Percentiles rank a stretch among this genome's conserved stretches.
Conservation (phyloP, 2,329 filamentous ascomycete genomes). For the Phialophora verrucosa region DNA sequence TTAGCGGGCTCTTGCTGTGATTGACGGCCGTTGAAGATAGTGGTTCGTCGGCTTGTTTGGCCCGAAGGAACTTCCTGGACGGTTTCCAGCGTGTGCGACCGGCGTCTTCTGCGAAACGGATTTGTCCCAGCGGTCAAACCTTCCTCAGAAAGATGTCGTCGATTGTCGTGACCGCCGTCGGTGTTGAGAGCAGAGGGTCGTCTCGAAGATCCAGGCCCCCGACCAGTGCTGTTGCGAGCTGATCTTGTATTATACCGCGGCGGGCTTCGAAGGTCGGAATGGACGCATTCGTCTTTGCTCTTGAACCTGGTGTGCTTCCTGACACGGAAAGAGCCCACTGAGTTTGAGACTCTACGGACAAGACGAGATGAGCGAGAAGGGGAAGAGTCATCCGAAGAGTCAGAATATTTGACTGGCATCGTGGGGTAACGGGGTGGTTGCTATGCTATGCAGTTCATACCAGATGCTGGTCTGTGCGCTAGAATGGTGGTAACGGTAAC, state of each 20-base stretch:
- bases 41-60: constrained; percentile 16
- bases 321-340: constrained; percentile 11
- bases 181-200: neutral
- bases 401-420: constrained; percentile 30
- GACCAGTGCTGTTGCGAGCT: neutral
- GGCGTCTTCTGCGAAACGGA: constrained; percentile 11
- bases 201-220: neutral
- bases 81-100: constrained; percentile 17
- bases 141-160: neutral
- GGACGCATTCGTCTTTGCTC: neutral
- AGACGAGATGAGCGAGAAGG: constrained; percentile 22
- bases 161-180: constrained; percentile 12
- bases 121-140: neutral
- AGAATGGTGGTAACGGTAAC: constrained; percentile 24
- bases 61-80: constrained; percentile 30
- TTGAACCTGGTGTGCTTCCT: constrained; percentile 11
- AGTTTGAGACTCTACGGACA: constrained; percentile 19
- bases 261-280: neutral
- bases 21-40: constrained; percentile 16
- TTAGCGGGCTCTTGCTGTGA: neutral
- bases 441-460: constrained; percentile 38
- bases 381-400: constrained; percentile 8
- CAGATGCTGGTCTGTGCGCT: constrained; percentile 35
- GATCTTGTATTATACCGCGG: constrained; percentile 5
- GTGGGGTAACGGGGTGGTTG: constrained; percentile 32